Base-by-base conservation (phyloP, 176 grass and related monocot species). In the Paspalum notatum region DNA sequence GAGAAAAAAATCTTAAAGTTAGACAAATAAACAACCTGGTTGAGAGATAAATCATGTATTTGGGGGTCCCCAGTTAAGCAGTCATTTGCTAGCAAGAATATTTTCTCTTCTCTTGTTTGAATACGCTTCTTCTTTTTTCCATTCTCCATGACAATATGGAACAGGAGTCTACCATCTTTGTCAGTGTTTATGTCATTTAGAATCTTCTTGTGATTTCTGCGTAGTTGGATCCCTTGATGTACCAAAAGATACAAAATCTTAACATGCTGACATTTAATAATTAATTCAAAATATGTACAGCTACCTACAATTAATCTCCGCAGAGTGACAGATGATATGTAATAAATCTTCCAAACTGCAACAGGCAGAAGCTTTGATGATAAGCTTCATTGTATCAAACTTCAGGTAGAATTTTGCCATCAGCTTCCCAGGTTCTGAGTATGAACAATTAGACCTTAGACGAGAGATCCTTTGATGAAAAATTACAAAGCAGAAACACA, bases 391-490 rank as follows among this genome's bases (percentile, higher is more conserved):
- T 9, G 92, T 98, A 66, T 93, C 92, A 74, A 98, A 91, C 71
- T 93, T 94, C 56, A 98, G 76, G 89, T 98, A 98, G 91, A 87
- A 98, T 83, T 94, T 98, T 87, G 92, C 90, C 92, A 98, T 98
- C 84, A 98, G 75, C 57, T 61, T 94, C 73, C 92, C 95, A 83
- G 95, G 95, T 57, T 98, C 95, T 98, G 90, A 69, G 74, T n/a
- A 74, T 41, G 51, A 71, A 67, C 83, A 89, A 44, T 12, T 73
- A 87, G 14, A 59, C 78, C n/a, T 78, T 67, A 72, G 76, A 75
- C 5, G n/a, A 71, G 38, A 65, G 15, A 24, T 17, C 12, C 39
- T 75, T 75, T 76, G 17, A 83, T 74, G 22, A 60, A 15, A 54
- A 84, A 55, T 21, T 25, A 45, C 27, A 80, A 79, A 45, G 64